phyloP scores from a whole-genome alignment of 192 early-diverging fungal species.

The Coemansia furcata region DNA sequence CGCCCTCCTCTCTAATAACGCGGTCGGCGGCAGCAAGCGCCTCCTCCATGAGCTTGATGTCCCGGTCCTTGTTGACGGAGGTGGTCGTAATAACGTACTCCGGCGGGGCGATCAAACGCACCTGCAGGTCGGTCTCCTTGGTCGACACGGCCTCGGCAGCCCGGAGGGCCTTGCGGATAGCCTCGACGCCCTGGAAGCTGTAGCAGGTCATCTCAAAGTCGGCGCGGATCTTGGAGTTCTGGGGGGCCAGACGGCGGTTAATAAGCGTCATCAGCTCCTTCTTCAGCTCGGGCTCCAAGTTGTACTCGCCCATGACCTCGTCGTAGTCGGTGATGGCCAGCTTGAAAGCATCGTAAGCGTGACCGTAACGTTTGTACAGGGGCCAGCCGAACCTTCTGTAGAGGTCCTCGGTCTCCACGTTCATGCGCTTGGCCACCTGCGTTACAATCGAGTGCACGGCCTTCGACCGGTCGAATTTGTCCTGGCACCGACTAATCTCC shows the following conservation, averaged over 20 bases:
- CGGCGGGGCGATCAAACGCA: slow-evolving; percentile 90
- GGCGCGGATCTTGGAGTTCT: slow-evolving; percentile 93
- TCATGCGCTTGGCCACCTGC: slow-evolving; percentile 79
- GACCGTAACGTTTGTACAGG: slow-evolving; percentile 91
- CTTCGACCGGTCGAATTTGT: slow-evolving; percentile 92
- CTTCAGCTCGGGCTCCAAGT: slow-evolving; percentile 59
- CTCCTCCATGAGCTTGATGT: slow-evolving; percentile 86
- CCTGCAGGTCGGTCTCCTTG: slow-evolving; percentile 74
- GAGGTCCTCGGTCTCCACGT: slow-evolving; percentile 76
- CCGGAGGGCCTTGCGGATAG: slow-evolving; percentile 84
- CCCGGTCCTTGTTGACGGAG: slow-evolving; percentile 77
- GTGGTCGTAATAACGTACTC: slow-evolving; percentile 90
- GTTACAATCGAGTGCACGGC: slow-evolving; percentile 55
- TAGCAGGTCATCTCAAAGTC: slow-evolving; percentile 94
- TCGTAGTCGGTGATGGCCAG: slow-evolving; percentile 83
- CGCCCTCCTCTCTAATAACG: slow-evolving; percentile 66
- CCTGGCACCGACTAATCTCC: slow-evolving; percentile 87
- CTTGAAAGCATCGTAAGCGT: slow-evolving; percentile 98
- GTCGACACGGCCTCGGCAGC: slow-evolving; percentile 84
- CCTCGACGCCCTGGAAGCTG: slow-evolving; percentile 93
- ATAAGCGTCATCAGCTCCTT: slow-evolving; percentile 83
- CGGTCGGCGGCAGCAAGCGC: slow-evolving; percentile 81
- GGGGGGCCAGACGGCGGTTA: slow-evolving; percentile 87
- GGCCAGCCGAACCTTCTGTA: slow-evolving; percentile 91
- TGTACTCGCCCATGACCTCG: slow-evolving; percentile 78